These are phyloP conservation scores for Backusella parvicylindrica DNA, from an alignment of 192 early-diverging fungal species.

Conservation along the genomic window DNA sequence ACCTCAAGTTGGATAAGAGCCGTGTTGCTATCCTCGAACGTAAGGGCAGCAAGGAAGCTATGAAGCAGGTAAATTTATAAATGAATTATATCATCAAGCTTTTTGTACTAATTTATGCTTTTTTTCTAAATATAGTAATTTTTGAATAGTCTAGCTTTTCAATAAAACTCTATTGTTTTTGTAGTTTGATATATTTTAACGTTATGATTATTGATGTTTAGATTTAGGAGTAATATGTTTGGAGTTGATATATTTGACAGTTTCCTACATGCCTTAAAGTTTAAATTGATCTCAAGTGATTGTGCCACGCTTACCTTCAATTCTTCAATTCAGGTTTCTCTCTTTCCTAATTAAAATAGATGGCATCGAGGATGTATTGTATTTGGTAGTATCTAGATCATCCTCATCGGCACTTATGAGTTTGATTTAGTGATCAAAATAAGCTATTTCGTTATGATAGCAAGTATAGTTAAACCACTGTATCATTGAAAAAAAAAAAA, in stretches of 20 bases:
- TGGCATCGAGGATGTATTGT: neutral
- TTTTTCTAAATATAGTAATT: neutral
- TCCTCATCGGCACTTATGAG: neutral
- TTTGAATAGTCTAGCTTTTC: neutral
- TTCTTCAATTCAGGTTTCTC: neutral
- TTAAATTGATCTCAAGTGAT: neutral
- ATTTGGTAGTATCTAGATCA: neutral
- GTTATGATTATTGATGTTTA: neutral
- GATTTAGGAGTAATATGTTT: neutral
- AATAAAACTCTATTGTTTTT: neutral
- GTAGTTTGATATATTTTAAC: neutral
- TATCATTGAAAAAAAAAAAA: too few species aligned
- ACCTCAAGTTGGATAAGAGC: conserved; percentile 96
- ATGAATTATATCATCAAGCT: neutral
- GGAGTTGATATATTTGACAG: neutral
- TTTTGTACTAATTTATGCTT: neutral
- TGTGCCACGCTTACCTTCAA: neutral
- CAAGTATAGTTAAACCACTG: too few species aligned
- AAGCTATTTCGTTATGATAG: too few species aligned
- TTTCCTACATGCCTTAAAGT: neutral
- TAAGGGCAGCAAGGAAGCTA: conserved; percentile 63
- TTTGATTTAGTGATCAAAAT: too few species aligned
- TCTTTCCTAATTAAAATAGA: neutral
- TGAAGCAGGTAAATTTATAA: conserved; percentile 27
- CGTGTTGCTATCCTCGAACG: conserved; percentile 85